Conservation (phyloP, 208 protist genomes). For the Strigomonas galati region DNA sequence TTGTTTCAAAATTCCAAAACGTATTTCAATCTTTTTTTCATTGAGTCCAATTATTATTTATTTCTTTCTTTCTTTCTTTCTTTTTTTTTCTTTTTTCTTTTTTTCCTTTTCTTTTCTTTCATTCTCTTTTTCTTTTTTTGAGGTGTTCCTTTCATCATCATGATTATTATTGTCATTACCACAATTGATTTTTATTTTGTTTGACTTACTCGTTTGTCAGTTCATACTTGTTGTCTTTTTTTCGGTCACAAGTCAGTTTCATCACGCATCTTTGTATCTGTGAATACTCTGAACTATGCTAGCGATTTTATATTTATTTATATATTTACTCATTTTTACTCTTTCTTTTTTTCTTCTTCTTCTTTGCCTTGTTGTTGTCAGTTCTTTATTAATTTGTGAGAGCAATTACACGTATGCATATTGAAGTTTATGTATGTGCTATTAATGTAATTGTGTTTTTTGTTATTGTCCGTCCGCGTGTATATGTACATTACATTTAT, state of each 20-base stretch:
- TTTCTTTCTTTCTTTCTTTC: conserved; percentile 12
- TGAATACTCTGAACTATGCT: too few species aligned
- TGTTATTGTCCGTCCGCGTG: too few species aligned
- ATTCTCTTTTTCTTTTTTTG: not conserved
- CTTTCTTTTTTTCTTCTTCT: too few species aligned
- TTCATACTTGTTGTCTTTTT: conserved; percentile 1
- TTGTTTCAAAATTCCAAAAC: not conserved
- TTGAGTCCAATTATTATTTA: conserved; percentile 1
- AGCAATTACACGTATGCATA: too few species aligned
- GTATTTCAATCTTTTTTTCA: conserved; percentile 2
- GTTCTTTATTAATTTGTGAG: too few species aligned
- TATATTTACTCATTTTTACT: too few species aligned
- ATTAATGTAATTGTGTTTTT: not conserved
- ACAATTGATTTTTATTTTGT: not conserved
- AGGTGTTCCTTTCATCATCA: not conserved
- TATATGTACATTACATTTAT: too few species aligned
- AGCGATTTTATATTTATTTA: not conserved
- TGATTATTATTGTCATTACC: not conserved
- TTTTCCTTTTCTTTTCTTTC: conserved; percentile 10
- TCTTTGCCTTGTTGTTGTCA: too few species aligned
- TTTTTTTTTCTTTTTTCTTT: conserved; percentile 8
- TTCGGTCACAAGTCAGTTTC: too few species aligned
- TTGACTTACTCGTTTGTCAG: not conserved
- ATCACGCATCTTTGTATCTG: too few species aligned
- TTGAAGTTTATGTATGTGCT: too few species aligned